phyloP scores from a whole-genome alignment of 2,329 filamentous ascomycete genomes.

The Chaetoscypha palmicola region DNA sequence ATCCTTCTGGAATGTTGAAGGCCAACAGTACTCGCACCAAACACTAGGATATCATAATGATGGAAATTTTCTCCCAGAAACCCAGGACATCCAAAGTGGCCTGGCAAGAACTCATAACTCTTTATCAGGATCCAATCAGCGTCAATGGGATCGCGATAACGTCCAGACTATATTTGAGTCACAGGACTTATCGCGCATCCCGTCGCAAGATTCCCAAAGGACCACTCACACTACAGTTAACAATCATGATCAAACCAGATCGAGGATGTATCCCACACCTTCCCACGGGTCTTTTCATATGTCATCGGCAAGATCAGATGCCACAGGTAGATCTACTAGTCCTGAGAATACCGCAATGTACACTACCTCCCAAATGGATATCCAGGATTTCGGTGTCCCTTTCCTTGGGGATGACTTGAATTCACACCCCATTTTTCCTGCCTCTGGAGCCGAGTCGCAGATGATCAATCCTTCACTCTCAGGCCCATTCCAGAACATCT shows the following conservation, averaged over 20 bases:
- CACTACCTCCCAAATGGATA: constrained; percentile 27
- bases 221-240: constrained; percentile 22
- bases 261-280: constrained; percentile 24
- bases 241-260: constrained; percentile 26
- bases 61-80: constrained; percentile 19
- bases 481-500: constrained; percentile 21
- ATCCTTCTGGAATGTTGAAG: constrained; percentile 29
- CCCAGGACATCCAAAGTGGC: constrained; percentile 19
- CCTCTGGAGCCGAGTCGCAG: constrained; percentile 15
- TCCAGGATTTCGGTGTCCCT: constrained; percentile 22
- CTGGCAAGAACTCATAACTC: constrained; percentile 16
- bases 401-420: constrained; percentile 25
- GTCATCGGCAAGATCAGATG: constrained; percentile 29
- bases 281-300: constrained; percentile 29
- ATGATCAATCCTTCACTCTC: constrained; percentile 18
- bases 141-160: constrained; percentile 25
- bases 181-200: constrained; percentile 25
- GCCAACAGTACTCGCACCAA: constrained; percentile 30
- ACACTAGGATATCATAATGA: constrained; percentile 27
- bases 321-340: constrained; percentile 28
- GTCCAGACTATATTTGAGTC: constrained; percentile 22
- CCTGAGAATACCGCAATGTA: constrained; percentile 25
- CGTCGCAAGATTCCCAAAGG: constrained; percentile 28
- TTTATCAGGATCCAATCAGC: constrained; percentile 16
- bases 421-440: constrained; percentile 22